These are phyloP conservation scores for Mucor saturninus DNA, from an alignment of 371 early-diverging fungal genomes.

Conservation along the genomic window DNA sequence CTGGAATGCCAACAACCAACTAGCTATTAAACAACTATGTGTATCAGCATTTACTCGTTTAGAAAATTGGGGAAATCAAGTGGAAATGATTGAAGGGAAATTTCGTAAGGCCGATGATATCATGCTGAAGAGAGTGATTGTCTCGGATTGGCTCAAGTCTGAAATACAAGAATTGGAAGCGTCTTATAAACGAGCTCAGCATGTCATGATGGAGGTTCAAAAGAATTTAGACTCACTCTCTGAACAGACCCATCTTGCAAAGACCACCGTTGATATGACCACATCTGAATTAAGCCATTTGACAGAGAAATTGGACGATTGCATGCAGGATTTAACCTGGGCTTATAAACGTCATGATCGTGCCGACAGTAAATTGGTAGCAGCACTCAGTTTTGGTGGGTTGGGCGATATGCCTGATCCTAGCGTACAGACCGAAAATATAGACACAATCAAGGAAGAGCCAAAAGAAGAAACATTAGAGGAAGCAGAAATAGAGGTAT, in stretches of 20 bases:
- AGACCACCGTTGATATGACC: conserved; percentile 14
- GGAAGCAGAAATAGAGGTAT: conserved; percentile 6
- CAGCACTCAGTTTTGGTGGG: conserved; percentile 30
- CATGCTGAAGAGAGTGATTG: conserved; percentile 14
- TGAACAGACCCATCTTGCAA: conserved; percentile 22
- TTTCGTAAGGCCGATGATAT: conserved; percentile 24
- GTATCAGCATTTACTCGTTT: conserved; percentile 21
- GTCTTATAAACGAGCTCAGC: conserved; percentile 28
- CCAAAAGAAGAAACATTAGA: conserved; percentile 8
- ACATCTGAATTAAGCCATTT: conserved; percentile 25
- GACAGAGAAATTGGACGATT: conserved; percentile 32
- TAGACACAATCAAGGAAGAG: conserved; percentile 9
- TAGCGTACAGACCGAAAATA: neutral
- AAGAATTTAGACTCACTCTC: conserved; percentile 16
- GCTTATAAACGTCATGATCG: conserved; percentile 45
- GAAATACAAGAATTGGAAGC: conserved; percentile 35
- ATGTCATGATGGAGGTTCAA: conserved; percentile 27
- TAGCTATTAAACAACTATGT: conserved; percentile 22
- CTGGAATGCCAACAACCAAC: conserved; percentile 21
- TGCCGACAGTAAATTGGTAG: conserved; percentile 35
- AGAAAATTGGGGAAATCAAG: conserved; percentile 24
- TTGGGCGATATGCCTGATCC: conserved; percentile 27
- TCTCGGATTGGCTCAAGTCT: conserved; percentile 34
- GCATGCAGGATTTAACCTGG: conserved; percentile 22
- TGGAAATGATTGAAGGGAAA: conserved; percentile 20